Conservation (phyloP, 176 grass and related monocot species). For the Areca catechu region DNA sequence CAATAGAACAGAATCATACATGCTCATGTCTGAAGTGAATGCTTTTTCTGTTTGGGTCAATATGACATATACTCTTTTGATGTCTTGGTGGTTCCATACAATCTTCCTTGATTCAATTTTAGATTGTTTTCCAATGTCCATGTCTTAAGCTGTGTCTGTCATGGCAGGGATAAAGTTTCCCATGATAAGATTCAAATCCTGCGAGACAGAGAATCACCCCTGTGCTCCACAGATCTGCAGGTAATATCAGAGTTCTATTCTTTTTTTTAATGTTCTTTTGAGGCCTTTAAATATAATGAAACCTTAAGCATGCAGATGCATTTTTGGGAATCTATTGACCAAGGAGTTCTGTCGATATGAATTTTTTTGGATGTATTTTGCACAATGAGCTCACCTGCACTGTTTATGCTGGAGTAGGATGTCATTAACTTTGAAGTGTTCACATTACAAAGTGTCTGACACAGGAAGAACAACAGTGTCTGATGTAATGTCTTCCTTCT, state of each 20-base stretch:
- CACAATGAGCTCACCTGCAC: too few species aligned
- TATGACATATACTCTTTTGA: too few species aligned
- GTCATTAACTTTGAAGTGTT: conserved; percentile 32
- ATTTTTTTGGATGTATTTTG: too few species aligned
- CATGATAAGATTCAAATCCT: conserved; percentile 18
- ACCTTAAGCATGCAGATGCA: not conserved
- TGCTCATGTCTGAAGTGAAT: too few species aligned
- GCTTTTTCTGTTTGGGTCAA: too few species aligned
- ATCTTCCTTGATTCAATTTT: too few species aligned
- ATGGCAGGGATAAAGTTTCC: conserved; percentile 16
- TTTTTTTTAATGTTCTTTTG: not conserved
- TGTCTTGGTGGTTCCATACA: too few species aligned
- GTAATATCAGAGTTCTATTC: conserved; percentile 16
- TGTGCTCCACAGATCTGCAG: conserved; percentile 25
- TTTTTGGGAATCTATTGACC: not conserved
- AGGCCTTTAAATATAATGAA: conserved; percentile 1
- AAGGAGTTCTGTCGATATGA: not conserved
- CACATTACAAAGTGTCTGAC: conserved; percentile 28
- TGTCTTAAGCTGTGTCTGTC: not conserved
- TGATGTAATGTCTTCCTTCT: conserved; percentile 36
- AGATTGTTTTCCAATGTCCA: too few species aligned
- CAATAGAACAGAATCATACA: too few species aligned
- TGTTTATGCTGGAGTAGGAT: conserved; percentile 25
- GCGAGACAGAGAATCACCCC: conserved; percentile 16
- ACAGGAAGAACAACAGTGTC: conserved; percentile 20